Percentiles rank a stretch among this genome's conserved stretches.
These are phyloP conservation scores for Allium fistulosum DNA, from an alignment of 106 monocot species.

Conservation along the genomic window DNA sequence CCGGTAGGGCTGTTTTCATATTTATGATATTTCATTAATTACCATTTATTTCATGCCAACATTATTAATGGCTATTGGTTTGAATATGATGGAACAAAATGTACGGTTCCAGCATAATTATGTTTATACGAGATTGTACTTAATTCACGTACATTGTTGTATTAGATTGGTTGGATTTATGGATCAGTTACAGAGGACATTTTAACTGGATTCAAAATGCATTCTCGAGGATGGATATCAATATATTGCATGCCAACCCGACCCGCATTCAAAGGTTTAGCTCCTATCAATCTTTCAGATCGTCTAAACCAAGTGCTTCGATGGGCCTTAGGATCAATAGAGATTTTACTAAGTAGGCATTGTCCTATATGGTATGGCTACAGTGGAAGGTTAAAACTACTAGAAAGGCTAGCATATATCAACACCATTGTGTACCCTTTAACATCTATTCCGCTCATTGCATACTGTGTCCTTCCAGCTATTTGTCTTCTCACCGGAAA, in stretches of 20 bases:
- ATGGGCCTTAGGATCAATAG: conserved; percentile 85
- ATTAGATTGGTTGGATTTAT: too few relatives aligned
- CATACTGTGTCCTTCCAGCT: conserved; percentile 84
- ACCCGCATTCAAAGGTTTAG: conserved; percentile 88
- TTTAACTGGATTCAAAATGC: too few relatives aligned
- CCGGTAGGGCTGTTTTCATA: too few relatives aligned
- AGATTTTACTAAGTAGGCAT: conserved; percentile 82
- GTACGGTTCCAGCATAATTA: too few relatives aligned
- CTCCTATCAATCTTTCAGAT: conserved; percentile 93
- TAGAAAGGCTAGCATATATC: conserved; percentile 88
- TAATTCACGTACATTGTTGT: too few relatives aligned
- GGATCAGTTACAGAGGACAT: too few relatives aligned
- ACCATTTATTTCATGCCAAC: too few relatives aligned
- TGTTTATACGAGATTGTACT: too few relatives aligned
- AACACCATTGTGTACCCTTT: conserved; percentile 92
- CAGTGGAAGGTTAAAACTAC: conserved; percentile 56
- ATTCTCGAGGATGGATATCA: conserved; percentile 15
- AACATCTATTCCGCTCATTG: conserved; percentile 76
- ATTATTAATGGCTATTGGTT: too few relatives aligned
- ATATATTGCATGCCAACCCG: conserved; percentile 94
- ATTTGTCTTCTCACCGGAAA: conserved; percentile 85
- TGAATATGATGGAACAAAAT: too few relatives aligned
- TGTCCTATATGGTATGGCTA: conserved; percentile 95
- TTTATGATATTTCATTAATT: too few relatives aligned
- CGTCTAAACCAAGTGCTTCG: conserved; percentile 82